Evolutionary conservation across 164 flowering plant genomes (phyloP).

Genomic region (Aristolochia fimbriata): DNA sequence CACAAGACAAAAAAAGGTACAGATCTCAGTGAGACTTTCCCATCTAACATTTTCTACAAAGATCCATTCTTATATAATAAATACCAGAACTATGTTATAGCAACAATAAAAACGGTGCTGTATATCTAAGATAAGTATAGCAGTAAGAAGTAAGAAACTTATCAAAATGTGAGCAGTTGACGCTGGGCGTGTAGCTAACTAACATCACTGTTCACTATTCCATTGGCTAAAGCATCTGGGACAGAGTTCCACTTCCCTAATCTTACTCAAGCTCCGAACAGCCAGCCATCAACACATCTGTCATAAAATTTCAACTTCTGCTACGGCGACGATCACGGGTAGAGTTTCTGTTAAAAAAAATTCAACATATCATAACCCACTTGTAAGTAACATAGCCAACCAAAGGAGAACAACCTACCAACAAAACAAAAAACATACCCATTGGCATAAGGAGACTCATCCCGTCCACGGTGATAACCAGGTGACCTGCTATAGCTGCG

Average conservation of each 20-base stretch:
- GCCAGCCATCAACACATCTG: slow-evolving; percentile 14
- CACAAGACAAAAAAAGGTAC: slow-evolving; percentile 32
- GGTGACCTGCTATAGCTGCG: slow-evolving; percentile 82
- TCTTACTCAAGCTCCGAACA: slow-evolving; percentile 19
- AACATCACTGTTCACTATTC: slow-evolving; percentile 22
- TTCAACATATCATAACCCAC: background rate
- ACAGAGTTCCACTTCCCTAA: slow-evolving; percentile 20
- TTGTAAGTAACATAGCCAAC: background rate
- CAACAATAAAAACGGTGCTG: slow-evolving; percentile 14
- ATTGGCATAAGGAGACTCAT: slow-evolving; percentile 65
- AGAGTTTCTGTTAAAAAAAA: slow-evolving; percentile 35
- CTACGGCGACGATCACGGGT: slow-evolving; percentile 56
- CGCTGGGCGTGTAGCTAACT: slow-evolving; percentile 32
- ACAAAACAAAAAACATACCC: slow-evolving; percentile 34
- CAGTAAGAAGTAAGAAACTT: slow-evolving; percentile 31
- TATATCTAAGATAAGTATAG: slow-evolving; percentile 6
- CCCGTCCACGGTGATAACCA: slow-evolving; percentile 55
- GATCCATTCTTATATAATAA: background rate
- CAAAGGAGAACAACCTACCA: background rate
- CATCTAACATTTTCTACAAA: background rate
- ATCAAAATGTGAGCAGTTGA: slow-evolving; percentile 42
- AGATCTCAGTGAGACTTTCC: slow-evolving; percentile 15
- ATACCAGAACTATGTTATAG: slow-evolving; percentile 6
- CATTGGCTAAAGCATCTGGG: background rate
- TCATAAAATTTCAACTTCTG: slow-evolving; percentile 47